Evolutionary conservation across 2,329 filamentous ascomycete species (phyloP), one percentile per base, ranked within the genome.

Genomic region (Seiridium cupressi): DNA sequence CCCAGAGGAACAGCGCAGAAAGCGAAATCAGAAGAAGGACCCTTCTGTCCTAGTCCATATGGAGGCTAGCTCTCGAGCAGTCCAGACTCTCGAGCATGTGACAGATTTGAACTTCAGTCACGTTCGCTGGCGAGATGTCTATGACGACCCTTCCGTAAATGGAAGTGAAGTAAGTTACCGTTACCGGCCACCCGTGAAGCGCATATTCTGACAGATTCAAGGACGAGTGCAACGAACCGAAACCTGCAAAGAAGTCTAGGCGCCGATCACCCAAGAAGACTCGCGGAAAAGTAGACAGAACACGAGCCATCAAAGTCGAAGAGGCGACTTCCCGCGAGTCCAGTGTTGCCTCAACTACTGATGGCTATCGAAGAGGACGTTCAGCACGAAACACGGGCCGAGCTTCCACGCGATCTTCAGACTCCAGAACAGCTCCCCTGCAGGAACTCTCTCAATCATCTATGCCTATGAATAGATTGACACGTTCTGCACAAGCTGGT

Each of bases 21-120:
- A 86, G 76, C 82, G 91, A 56, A 93, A 93, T 70, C 91, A 94
- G 74, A 87, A 89, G 67, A 94, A 94, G 72, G 85, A 89, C 58
- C 81, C 79, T n/a, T 88, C 86, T 1, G 87, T 92, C n/a, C 76
- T 92, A 31, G 79, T 84, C 59, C 83, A 84, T 61, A 86, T 94
- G 73, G 82, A 87, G 66, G 73, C 81, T 57, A 86, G 84, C 18
- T 92, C 90, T 0, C 79, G 82, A 63, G 79, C 81, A 2, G 85
- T 92, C 40, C 82, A 85, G 60, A 84, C 87, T 7, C 84, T 75
- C 0, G 90, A 93, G 74, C 76, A 85, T 31, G 84, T 92, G 54
- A 89, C 88, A 76, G 79, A 82, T 40, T 69, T 77, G 2, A 75
- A 81, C 42, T 77, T 85, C 18, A 74, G 81, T 49, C 71, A 85